A percentile compares a stretch with the other conserved stretches of the same genome.
These are phyloP conservation scores for Fusarium fujikuroi DNA, from an alignment of 2,329 filamentous ascomycete genomes.

Conservation along the genomic window DNA sequence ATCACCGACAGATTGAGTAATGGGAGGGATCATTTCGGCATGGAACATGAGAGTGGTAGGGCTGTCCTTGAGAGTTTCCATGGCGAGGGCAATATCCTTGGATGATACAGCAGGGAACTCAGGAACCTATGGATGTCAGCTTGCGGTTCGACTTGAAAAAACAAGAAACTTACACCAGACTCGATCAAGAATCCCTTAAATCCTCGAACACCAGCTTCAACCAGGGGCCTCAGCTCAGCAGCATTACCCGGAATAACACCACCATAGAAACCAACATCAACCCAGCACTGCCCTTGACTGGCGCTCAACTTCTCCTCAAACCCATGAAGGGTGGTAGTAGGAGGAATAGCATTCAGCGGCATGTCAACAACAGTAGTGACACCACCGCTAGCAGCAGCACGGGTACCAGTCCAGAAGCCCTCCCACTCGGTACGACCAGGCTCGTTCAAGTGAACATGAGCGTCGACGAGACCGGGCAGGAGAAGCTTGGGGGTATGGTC, in stretches of 20 bases:
- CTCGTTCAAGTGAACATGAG: conserved; percentile 97
- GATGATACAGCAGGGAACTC: conserved; percentile 94
- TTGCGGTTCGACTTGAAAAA: background rate
- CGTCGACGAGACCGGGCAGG: conserved; percentile 92
- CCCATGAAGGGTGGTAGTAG: conserved; percentile 87
- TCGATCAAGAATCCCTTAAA: conserved; percentile 99
- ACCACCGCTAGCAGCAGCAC: conserved; percentile 92
- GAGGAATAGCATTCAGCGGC: conserved; percentile 96
- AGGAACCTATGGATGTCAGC: conserved; percentile 71
- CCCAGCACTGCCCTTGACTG: conserved; percentile 90
- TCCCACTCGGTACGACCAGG: conserved; percentile 98
- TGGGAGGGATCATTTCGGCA: conserved; percentile 96
- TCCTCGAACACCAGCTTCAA: conserved; percentile 86
- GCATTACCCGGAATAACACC: conserved; percentile 93
- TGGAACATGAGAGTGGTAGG: conserved; percentile 98
- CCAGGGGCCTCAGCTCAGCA: conserved; percentile 79
- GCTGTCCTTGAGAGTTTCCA: conserved; percentile 81
- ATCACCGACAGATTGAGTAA: conserved; percentile 81
- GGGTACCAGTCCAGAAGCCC: conserved; percentile 93
- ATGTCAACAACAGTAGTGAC: conserved; percentile 98
- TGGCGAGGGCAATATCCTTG: conserved; percentile 80
- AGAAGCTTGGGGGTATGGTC: conserved; percentile 88
- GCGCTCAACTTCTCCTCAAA: conserved; percentile 88
- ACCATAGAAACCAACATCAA: conserved; percentile 98
- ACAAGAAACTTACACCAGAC: conserved; percentile 76